Evolutionary conservation across 768 basidiomycete genomes (phyloP), one percentile per base, ranked within the genome.

Genomic region (Boletus rubropictus): DNA sequence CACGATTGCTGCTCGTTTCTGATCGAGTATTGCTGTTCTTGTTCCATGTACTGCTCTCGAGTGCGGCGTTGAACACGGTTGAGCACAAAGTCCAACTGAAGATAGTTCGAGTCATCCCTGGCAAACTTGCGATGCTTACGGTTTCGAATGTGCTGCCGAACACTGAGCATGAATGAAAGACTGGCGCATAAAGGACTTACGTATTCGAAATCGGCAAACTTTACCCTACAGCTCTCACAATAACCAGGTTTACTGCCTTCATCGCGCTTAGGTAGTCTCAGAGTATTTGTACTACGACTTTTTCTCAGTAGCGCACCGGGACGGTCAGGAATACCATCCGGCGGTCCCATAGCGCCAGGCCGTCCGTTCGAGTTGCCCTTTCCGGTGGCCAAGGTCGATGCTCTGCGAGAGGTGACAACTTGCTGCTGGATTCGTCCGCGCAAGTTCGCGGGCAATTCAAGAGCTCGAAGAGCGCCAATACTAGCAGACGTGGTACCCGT

Each of bases 161-260:
- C 2, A 37, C 29, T 44, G 17, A 51, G 45, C 41, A 48, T 27
- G 29, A 45, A 48, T 8, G 29, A 12, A 15, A 17, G 12, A 27
- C 17, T 27, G 22, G 18, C 33, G 21, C 44, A 17, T 4, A 42
- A 20, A 49, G 22, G 21, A 32, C 73, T 60, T 57, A 96, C 95
- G 55, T 72, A 67, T 51, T 79, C 78, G 58, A 98, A 95, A 66
- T 95, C 86, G 0, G 86, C 82, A 60, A 94, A 99, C 65, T 91
- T 91, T 46, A 76, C 60, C 32, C 95, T 79, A 66, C 96, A 99
- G 63, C 92, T 94, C 67, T 99, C 96, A 65, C 96, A 99, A 67
- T 97, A 98, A 5, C 96, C 96, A 5, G 94, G 86, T 59, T 96
- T 97, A 52, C 77, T 81, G 15, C 82, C 82, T 69, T 95, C 91